Evolutionary conservation across 306 rosid species (phyloP).

Genomic region (Lathyrus oleraceus): DNA sequence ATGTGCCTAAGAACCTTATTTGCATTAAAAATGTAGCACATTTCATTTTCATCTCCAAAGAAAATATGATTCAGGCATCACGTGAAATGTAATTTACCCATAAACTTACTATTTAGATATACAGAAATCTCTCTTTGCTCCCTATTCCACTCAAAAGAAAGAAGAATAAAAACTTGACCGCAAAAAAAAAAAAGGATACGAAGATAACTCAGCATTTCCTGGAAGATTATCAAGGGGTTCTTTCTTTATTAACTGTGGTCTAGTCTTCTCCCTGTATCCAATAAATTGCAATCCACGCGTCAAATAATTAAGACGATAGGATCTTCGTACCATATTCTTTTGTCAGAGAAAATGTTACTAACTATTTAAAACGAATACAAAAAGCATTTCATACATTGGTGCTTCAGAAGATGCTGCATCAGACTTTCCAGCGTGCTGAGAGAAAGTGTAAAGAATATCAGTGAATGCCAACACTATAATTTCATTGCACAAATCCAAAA

Average conservation of each 20-base stretch:
- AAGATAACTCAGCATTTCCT: constrained; percentile 63
- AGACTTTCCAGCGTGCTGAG: constrained; percentile 68
- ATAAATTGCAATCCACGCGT: constrained; percentile 29
- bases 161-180: constrained; percentile 22
- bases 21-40: not conserved
- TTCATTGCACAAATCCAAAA: constrained; percentile 1
- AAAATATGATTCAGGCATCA: not conserved
- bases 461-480: constrained; percentile 33
- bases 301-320: constrained; percentile 22
- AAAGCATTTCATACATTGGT: constrained; percentile 55
- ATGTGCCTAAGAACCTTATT: constrained; percentile 7
- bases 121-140: constrained; percentile 17
- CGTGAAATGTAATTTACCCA: not conserved
- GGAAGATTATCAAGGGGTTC: constrained; percentile 48
- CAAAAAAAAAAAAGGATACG: constrained; percentile 77
- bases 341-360: constrained; percentile 19
- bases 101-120: constrained; percentile 1
- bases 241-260: constrained; percentile 50
- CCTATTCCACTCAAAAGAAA: constrained; percentile 24
- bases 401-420: constrained; percentile 62
- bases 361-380: constrained; percentile 24
- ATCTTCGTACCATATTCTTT: constrained; percentile 9
- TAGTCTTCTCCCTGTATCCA: constrained; percentile 66
- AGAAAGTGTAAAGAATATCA: constrained; percentile 46
- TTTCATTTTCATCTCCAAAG: not conserved